phyloP scores from a whole-genome alignment of 1,284 basidiomycete genomes.

The Trametes pubescens region DNA sequence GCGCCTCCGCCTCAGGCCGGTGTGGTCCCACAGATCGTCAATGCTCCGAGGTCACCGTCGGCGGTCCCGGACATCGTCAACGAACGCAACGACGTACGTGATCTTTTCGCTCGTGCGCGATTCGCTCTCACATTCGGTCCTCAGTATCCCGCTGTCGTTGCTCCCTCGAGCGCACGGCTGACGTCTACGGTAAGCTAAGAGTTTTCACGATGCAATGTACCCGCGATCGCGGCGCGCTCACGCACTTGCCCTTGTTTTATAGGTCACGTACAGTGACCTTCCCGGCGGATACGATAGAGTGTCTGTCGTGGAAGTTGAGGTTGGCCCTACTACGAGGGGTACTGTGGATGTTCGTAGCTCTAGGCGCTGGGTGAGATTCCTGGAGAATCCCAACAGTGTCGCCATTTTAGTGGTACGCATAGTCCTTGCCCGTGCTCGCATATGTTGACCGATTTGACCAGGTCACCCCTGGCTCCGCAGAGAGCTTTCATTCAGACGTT shows the following conservation, averaged over 20 bases:
- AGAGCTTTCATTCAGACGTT: background rate
- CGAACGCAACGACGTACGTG: no score
- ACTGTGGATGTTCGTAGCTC: background rate
- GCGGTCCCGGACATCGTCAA: no score
- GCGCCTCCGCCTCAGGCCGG: no score
- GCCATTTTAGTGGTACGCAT: background rate
- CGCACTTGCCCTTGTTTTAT: background rate
- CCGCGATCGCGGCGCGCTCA: background rate
- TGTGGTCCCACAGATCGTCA: no score
- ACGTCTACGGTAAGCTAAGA: background rate
- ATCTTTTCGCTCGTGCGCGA: no score
- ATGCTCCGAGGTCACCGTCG: no score
- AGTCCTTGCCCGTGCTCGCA: background rate
- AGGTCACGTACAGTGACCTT: constrained; percentile 1
- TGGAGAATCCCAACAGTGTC: background rate
- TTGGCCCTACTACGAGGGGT: background rate
- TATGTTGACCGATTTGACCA: background rate
- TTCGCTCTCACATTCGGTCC: no score
- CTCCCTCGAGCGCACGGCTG: background rate
- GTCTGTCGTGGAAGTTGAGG: background rate
- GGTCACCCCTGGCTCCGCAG: background rate
- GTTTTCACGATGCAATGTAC: background rate
- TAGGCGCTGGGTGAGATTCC: background rate
- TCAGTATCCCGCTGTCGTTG: no score
- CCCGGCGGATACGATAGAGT: background rate